Conservation (phyloP, 441 rosid species). For the Metrosideros polymorpha region DNA sequence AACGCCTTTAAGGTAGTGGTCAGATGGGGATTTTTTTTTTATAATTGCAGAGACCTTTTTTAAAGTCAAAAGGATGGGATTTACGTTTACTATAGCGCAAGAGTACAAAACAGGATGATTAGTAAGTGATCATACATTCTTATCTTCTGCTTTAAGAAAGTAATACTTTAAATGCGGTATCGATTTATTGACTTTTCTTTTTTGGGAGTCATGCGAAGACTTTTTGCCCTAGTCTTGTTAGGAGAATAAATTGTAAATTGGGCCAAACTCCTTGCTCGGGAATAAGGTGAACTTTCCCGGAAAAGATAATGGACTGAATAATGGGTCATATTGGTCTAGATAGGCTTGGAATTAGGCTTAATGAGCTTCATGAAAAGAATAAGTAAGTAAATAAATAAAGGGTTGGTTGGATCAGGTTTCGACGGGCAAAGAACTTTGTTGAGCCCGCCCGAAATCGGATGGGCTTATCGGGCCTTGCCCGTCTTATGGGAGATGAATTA, state of each 20-base stretch:
- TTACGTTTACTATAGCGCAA: neutral
- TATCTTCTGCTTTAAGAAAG: conserved; percentile 6
- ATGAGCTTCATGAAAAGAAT: neutral
- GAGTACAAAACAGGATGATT: conserved; percentile 21
- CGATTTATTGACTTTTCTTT: neutral
- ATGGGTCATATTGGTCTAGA: neutral
- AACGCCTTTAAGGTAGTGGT: neutral
- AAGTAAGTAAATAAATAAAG: neutral
- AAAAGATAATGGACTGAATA: neutral
- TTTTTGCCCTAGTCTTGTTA: neutral
- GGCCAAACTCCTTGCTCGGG: neutral
- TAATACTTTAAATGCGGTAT: neutral
- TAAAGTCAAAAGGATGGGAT: neutral
- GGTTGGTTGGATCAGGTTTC: neutral
- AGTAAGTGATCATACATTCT: conserved; percentile 1
- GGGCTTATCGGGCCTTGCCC: neutral
- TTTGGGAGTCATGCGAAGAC: neutral
- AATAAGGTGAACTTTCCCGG: neutral
- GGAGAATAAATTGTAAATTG: neutral
- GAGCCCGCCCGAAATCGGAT: neutral
- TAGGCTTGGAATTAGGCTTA: neutral
- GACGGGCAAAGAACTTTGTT: neutral
- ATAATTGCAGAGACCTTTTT: neutral
- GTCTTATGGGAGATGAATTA: neutral
- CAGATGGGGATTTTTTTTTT: neutral